Conservation (phyloP, 176 grass and related monocot species). For the Leersia perrieri region DNA sequence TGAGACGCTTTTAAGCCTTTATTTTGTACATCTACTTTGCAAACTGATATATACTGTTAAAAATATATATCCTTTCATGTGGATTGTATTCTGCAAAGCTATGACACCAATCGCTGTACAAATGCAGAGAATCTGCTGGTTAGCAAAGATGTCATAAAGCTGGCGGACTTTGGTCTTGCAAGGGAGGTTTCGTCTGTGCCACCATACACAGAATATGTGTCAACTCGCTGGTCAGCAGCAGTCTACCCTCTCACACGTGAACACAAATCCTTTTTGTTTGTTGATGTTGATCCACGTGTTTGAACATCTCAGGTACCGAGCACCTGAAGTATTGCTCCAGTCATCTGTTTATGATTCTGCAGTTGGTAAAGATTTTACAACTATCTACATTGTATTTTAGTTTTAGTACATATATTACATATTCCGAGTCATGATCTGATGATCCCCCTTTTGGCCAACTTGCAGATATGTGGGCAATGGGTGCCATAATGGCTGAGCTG, state of each 20-base stretch:
- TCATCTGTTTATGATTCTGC: constrained; percentile 87
- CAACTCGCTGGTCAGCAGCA: constrained; percentile 76
- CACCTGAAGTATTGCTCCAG: constrained; percentile 93
- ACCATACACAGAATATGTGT: constrained; percentile 99
- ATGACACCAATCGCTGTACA: neutral
- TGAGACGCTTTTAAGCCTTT: neutral
- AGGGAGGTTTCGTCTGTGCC: constrained; percentile 81
- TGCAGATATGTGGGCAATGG: constrained; percentile 99
- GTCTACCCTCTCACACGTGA: neutral
- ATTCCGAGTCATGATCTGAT: constrained; percentile 16
- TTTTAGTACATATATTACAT: neutral
- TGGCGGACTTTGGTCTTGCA: constrained; percentile 96
- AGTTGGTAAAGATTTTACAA: constrained; percentile 62
- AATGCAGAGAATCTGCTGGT: constrained; percentile 88
- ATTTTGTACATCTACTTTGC: neutral
- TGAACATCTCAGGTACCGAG: constrained; percentile 78
- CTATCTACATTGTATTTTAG: constrained; percentile 32
- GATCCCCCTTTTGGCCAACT: constrained; percentile 27
- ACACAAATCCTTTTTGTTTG: neutral
- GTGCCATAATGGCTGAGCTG: constrained; percentile 98
- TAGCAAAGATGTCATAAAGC: constrained; percentile 89
- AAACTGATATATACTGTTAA: neutral
- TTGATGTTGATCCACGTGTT: constrained; percentile 27
- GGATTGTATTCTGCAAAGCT: neutral
- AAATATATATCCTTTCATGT: neutral